phyloP scores from a whole-genome alignment of 495 filamentous ascomycete species.

The Penicillium verhagenii region DNA sequence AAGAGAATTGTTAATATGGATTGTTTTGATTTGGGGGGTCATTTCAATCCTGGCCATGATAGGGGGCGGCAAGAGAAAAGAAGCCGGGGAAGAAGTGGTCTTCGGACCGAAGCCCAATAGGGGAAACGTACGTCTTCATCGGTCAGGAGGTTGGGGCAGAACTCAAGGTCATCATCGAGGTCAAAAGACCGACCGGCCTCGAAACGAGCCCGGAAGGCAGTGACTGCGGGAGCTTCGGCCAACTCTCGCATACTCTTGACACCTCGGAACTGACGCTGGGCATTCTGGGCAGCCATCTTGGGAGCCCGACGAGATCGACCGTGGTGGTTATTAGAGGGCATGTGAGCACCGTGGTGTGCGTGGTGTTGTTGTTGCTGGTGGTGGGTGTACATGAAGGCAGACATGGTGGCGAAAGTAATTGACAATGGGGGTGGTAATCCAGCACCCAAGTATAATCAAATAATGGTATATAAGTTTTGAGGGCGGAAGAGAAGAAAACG shows the following conservation, averaged over 20 bases:
- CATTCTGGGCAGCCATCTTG: constrained; percentile 74
- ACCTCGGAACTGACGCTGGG: constrained; percentile 80
- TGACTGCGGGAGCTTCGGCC: constrained; percentile 70
- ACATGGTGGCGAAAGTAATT: constrained; percentile 50
- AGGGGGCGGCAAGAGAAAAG: neutral
- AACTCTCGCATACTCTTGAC: constrained; percentile 86
- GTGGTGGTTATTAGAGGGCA: constrained; percentile 71
- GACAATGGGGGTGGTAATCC: constrained; percentile 31
- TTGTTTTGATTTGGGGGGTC: neutral
- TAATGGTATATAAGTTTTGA: constrained; percentile 32
- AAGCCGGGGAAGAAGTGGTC: neutral
- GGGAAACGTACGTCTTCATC: constrained; percentile 86
- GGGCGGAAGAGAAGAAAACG: constrained; percentile 37
- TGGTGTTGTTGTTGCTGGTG: constrained; percentile 61
- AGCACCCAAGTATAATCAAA: constrained; percentile 26
- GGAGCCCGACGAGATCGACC: constrained; percentile 86
- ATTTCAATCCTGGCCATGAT: neutral
- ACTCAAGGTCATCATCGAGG: constrained; percentile 94
- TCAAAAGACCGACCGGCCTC: constrained; percentile 95
- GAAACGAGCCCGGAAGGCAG: constrained; percentile 77
- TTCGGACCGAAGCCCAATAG: neutral
- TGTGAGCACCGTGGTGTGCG: constrained; percentile 49
- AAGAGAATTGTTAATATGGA: neutral
- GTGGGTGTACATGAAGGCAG: constrained; percentile 67
- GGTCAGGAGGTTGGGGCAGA: constrained; percentile 90